Conservation (phyloP, 345 rosid species). For the Syzygium aqueum region DNA sequence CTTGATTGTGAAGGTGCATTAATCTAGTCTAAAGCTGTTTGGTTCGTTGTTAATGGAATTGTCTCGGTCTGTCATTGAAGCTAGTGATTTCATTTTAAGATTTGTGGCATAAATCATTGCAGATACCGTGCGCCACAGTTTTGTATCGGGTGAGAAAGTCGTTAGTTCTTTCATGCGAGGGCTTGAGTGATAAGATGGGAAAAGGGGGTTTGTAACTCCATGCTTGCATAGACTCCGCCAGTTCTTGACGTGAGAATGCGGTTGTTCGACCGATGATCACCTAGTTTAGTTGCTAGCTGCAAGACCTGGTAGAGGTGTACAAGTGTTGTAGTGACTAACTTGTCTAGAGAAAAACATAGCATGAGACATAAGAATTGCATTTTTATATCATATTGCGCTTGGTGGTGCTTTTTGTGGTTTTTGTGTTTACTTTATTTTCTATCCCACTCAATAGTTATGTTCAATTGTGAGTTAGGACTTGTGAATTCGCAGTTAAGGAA, state of each 20-base stretch:
- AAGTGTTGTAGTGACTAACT: not conserved
- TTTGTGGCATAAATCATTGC: not conserved
- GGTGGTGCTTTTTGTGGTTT: not conserved
- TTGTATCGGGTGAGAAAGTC: fast-evolving
- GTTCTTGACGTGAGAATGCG: not conserved
- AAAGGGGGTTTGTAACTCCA: not conserved
- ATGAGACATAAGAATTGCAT: not conserved
- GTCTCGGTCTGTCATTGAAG: not conserved
- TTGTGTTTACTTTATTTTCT: not conserved
- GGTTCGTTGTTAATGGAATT: not conserved
- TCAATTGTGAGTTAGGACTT: too few relatives aligned
- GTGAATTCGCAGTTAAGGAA: too few relatives aligned
- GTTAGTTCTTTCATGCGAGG: not conserved
- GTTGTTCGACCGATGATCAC: not conserved
- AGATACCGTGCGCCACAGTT: not conserved
- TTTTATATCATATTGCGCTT: not conserved
- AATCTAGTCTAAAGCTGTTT: not conserved
- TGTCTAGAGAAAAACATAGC: not conserved
- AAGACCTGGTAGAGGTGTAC: not conserved
- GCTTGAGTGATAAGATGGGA: not conserved
- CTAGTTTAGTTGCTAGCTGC: not conserved
- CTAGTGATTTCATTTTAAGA: too few relatives aligned
- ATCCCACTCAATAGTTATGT: too few relatives aligned
- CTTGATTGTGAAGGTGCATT: not conserved
- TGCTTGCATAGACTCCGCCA: not conserved